phyloP scores from a whole-genome alignment of 805 yeast genomes.

The Myxozyma sirexii region DNA sequence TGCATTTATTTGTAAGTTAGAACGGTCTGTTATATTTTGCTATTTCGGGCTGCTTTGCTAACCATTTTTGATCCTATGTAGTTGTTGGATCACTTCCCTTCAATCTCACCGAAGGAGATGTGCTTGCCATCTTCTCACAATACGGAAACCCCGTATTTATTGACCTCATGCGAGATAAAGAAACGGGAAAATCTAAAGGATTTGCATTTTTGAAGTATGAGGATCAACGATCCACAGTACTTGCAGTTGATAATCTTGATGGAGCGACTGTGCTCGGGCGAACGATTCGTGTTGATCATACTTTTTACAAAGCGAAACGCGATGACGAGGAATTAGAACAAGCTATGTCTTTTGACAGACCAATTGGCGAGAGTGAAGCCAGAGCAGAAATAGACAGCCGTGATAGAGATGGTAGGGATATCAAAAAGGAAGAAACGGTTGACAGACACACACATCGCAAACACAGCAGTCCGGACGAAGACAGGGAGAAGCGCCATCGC shows the following conservation, averaged over 20 bases:
- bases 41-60: not conserved
- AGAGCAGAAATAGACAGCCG: not conserved
- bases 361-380: not conserved
- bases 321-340: slow-evolving; percentile 32
- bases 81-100: slow-evolving; percentile 70
- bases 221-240: slow-evolving; percentile 73
- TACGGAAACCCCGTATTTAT: slow-evolving; percentile 84
- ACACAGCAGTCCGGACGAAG: not conserved
- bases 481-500: not conserved
- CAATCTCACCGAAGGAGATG: slow-evolving; percentile 71
- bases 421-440: not conserved
- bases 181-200: slow-evolving; percentile 68
- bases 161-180: slow-evolving; percentile 65
- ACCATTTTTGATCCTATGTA: slow-evolving; percentile 2
- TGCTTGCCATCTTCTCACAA: slow-evolving; percentile 79
- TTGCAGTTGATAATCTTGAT: slow-evolving; percentile 88
- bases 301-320: slow-evolving; percentile 31
- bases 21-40: no score
- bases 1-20: slow-evolving; percentile 59
- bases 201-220: slow-evolving; percentile 83
- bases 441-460: not conserved
- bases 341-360: slow-evolving; percentile 29
- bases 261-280: slow-evolving; percentile 61
- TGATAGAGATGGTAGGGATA: not conserved
- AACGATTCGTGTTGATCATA: slow-evolving; percentile 66